Percentiles rank a stretch among this genome's conserved stretches.
Conservation (phyloP, 352 stramenopile species). For the Pythium scleroteichum region DNA sequence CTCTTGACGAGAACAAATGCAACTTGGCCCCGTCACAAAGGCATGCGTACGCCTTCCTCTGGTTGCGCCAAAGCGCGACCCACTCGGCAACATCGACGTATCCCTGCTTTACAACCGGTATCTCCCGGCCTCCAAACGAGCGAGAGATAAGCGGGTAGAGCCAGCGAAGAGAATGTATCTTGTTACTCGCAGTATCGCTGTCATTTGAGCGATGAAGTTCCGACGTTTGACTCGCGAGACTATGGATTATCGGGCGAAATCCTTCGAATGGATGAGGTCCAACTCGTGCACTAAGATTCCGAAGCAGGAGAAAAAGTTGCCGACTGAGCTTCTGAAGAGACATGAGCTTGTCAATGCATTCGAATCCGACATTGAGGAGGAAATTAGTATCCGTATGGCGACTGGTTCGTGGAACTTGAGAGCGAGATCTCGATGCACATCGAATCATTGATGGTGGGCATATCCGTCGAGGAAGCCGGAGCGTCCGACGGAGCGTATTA, state of each 20-base stretch:
- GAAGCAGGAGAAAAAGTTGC: conserved; percentile 9
- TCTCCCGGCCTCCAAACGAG: conserved; percentile 17
- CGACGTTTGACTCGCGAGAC: conserved; percentile 10
- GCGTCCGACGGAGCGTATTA: no score
- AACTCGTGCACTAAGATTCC: conserved; percentile 9
- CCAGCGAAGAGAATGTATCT: conserved; percentile 5
- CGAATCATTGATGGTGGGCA: neutral
- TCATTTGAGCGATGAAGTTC: conserved; percentile 1
- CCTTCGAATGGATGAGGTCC: conserved; percentile 6
- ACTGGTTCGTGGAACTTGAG: neutral
- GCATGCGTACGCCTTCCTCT: conserved; percentile 58
- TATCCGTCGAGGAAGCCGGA: no score
- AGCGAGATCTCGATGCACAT: neutral
- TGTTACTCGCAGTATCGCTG: neutral
- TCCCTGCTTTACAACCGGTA: conserved; percentile 39
- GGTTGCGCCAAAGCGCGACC: conserved; percentile 64
- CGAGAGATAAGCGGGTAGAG: conserved; percentile 24
- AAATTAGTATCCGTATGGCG: neutral
- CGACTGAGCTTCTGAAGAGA: conserved; percentile 10
- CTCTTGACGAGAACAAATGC: conserved; percentile 52
- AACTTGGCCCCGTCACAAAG: conserved; percentile 60
- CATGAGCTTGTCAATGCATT: conserved; percentile 10
- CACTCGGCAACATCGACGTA: conserved; percentile 64
- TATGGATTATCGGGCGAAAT: conserved; percentile 16
- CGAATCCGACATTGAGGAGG: conserved; percentile 6